phyloP scores from a whole-genome alignment of 2,329 filamentous ascomycete species.

The Microsporum audouinii region DNA sequence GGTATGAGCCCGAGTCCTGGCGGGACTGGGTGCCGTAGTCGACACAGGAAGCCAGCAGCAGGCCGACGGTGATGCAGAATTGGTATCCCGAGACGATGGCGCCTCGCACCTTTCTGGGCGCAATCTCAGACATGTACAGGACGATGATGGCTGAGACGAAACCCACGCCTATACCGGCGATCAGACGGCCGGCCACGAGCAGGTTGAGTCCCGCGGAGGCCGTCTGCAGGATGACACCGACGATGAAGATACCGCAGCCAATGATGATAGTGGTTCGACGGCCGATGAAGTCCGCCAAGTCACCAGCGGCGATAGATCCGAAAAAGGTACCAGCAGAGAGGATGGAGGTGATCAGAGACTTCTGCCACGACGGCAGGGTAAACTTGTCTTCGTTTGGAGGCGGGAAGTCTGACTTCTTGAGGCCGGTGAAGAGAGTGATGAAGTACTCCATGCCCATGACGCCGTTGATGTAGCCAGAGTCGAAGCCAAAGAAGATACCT shows the following conservation, averaged over 20 bases:
- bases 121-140: constrained; percentile 77
- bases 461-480: constrained; percentile 46
- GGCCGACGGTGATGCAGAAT: constrained; percentile 70
- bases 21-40: constrained; percentile 58
- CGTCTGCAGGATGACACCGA: constrained; percentile 59
- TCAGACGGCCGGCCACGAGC: constrained; percentile 60
- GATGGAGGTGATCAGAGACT: constrained; percentile 61
- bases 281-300: constrained; percentile 63
- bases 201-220: constrained; percentile 44
- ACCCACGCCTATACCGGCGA: constrained; percentile 68
- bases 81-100: constrained; percentile 73
- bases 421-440: constrained; percentile 20
- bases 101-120: constrained; percentile 61
- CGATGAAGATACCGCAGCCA: constrained; percentile 58
- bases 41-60: constrained; percentile 63
- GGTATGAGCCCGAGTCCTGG: constrained; percentile 56
- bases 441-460: constrained; percentile 43
- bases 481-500: constrained; percentile 51
- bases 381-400: constrained; percentile 18
- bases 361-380: constrained; percentile 37
- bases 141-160: constrained; percentile 72
- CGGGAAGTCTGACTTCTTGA: constrained; percentile 20
- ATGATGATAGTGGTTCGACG: constrained; percentile 53
- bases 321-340: constrained; percentile 70
- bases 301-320: constrained; percentile 64